Base-by-base conservation (phyloP, 1,284 basidiomycete species). In the Cystobasidium slooffiae region DNA sequence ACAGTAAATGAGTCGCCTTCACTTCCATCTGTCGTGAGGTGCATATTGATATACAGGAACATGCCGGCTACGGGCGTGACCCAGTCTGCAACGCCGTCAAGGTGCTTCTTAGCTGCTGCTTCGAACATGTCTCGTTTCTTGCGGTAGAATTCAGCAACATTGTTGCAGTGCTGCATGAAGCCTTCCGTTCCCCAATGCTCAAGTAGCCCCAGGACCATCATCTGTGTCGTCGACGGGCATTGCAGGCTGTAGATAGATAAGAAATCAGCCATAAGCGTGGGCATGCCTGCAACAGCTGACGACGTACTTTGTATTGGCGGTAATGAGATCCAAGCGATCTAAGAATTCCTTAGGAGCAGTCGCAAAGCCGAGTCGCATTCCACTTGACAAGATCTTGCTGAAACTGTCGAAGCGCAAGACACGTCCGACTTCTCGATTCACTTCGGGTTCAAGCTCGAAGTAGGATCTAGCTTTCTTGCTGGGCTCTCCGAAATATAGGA, bases 361-460 rank as follows among this genome's bases (percentile, higher is more conserved):
- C 0, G 88, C 88, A 81, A 91, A 95, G 12, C 94, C 94, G 76
- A 94, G 65, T 9, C 84, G 80, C 75, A 84, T 80, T 12, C 84
- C 93, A 16, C 90, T 89, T 9, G 91, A 91, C 22, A 95, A 84
- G 53, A 96, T 86, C 85, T 97, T 97, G 72, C 90, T 92, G 76
- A 97, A 86, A 80, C 90, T 92, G 81, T 95, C 93, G 81, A 94
- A 92, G 49, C 93, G 87, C 31, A 94, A 76, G 9, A 94, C 92
- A n/a, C 89, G 87, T 3, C 92, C 92, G 4, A 62, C 61, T 68
- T 74, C 72, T 4, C 75, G 72, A 6, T 77, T 78, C 6, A 78
- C 70, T 18, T 73, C 79, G 0, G 81, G 84, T 80, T 95, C 93
- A 56, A 94, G 85, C 67, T 87, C 84, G 81, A 94, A 93, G 82